These are phyloP conservation scores for Huiozyma sinensis DNA, from an alignment of 805 yeast genomes.

Conservation along the genomic window DNA sequence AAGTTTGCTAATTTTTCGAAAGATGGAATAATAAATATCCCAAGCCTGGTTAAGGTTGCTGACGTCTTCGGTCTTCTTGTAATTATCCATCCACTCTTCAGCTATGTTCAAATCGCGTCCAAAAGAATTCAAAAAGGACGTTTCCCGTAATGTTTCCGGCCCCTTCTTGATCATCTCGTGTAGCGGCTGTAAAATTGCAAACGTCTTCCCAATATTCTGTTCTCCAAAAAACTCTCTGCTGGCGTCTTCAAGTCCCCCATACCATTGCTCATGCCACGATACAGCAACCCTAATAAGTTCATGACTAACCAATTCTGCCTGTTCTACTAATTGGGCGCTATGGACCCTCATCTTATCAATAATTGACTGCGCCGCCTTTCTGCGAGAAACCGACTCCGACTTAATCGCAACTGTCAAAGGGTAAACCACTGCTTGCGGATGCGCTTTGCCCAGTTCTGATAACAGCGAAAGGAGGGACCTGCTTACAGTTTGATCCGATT, in stretches of 20 bases:
- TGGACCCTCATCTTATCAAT: constrained; percentile 88
- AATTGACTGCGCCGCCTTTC: constrained; percentile 82
- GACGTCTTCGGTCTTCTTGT: constrained; percentile 72
- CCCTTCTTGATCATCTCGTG: constrained; percentile 78
- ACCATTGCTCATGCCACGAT: constrained; percentile 97
- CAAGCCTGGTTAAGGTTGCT: constrained; percentile 92
- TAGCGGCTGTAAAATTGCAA: constrained; percentile 77
- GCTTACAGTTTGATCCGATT: constrained; percentile 79
- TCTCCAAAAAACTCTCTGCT: constrained; percentile 89
- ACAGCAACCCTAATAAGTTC: constrained; percentile 93
- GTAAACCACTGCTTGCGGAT: constrained; percentile 93
- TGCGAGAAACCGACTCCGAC: constrained; percentile 81
- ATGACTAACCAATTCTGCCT: constrained; percentile 86
- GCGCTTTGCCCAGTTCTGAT: constrained; percentile 84
- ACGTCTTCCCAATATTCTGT: constrained; percentile 90
- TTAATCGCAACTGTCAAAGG: constrained; percentile 94
- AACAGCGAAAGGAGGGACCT: constrained; percentile 67
- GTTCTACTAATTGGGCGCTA: constrained; percentile 74
- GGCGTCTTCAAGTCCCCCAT: constrained; percentile 94
- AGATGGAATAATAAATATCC: constrained; percentile 92
- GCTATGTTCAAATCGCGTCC: constrained; percentile 92
- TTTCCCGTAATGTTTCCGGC: constrained; percentile 87
- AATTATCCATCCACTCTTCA: constrained; percentile 83
- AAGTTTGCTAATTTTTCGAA: constrained; percentile 82
- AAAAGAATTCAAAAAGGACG: constrained; percentile 84